Evolutionary conservation across 495 filamentous ascomycete species (phyloP).

Genomic region (Podospora anserina): DNA sequence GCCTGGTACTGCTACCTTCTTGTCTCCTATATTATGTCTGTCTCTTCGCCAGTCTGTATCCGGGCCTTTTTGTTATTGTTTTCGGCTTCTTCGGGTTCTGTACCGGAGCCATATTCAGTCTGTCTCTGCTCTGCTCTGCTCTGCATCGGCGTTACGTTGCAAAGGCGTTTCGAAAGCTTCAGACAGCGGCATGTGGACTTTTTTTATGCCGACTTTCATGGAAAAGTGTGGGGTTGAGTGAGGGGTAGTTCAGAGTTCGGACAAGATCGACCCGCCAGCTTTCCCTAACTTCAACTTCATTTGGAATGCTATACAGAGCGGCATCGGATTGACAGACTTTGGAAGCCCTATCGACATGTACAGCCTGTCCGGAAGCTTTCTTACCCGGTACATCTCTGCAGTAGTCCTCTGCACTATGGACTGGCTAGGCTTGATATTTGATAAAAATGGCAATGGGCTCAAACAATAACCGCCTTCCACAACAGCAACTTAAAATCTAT

Average conservation of each 20-base stretch:
- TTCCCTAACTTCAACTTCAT: slow-evolving; percentile 1
- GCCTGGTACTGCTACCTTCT: background rate
- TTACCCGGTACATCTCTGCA: background rate
- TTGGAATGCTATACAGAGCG: background rate
- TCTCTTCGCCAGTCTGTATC: background rate
- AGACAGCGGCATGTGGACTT: background rate
- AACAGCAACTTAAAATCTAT: background rate
- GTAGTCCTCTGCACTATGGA: no score
- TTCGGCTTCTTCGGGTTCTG: background rate
- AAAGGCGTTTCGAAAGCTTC: slow-evolving; percentile 7
- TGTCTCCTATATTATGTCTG: background rate
- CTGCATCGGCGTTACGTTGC: slow-evolving; percentile 3
- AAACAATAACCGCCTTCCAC: no score
- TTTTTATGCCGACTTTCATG: background rate
- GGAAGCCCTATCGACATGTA: background rate
- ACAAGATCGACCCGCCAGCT: background rate
- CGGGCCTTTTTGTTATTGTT: background rate
- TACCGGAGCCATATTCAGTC: background rate
- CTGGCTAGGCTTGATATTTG: no score
- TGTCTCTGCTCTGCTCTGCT: background rate
- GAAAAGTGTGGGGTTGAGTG: slow-evolving; percentile 1
- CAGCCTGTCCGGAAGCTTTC: background rate
- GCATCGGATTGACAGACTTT: background rate
- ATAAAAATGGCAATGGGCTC: no score
- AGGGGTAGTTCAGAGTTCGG: background rate